phyloP scores from a whole-genome alignment of 257 asterid genomes.

The Solanum arcanum region DNA sequence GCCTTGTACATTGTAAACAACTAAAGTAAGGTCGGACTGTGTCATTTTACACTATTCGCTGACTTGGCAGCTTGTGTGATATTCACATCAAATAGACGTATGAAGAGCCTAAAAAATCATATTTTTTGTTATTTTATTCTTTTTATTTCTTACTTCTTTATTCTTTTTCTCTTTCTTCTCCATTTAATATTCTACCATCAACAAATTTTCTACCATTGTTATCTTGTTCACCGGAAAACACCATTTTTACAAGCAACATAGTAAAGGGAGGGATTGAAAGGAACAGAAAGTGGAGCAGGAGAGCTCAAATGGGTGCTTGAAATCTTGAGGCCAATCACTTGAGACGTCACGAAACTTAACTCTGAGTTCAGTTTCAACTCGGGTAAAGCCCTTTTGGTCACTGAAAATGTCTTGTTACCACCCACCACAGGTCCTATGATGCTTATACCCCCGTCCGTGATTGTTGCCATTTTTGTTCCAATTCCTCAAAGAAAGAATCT shows the following conservation, averaged over 20 bases:
- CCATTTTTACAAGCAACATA: conserved; percentile 43
- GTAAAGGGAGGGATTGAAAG: conserved; percentile 31
- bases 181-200: background rate
- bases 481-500: background rate
- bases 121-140: background rate
- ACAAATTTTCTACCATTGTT: background rate
- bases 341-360: conserved; percentile 35
- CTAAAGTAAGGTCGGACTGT: background rate
- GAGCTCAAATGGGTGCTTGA: conserved; percentile 23
- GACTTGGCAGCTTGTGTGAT: background rate
- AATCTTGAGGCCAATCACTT: conserved; percentile 48
- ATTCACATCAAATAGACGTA: background rate
- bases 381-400: background rate
- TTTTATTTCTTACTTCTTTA: background rate
- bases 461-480: conserved; percentile 9
- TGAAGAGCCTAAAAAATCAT: background rate
- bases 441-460: conserved; percentile 1
- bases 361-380: conserved; percentile 9
- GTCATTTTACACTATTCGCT: background rate
- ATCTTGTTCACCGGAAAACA: background rate
- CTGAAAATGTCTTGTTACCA: background rate
- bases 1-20: background rate
- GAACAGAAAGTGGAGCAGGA: conserved; percentile 17
- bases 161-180: background rate
- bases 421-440: conserved; percentile 1